phyloP scores from a whole-genome alignment of 2,329 filamentous ascomycete species.

The Catunica adiposa region DNA sequence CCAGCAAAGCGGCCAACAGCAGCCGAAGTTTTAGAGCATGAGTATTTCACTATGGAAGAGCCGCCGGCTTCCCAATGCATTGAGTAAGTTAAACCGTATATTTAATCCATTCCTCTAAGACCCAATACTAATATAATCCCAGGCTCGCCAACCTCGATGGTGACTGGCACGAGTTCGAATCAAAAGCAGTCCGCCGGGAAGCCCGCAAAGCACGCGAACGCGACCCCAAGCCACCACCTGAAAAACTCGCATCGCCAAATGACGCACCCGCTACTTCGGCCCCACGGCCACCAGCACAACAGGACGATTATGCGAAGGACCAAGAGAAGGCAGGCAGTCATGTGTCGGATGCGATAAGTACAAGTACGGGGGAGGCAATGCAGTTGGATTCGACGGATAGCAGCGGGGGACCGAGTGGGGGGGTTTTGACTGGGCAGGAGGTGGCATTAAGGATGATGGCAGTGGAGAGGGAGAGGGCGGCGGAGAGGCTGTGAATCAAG shows the following conservation, averaged over 20 bases:
- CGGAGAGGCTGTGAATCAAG: neutral
- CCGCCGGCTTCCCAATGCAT: constrained; percentile 60
- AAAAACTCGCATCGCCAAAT: neutral
- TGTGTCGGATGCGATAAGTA: neutral
- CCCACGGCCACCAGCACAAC: neutral
- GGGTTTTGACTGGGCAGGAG: neutral
- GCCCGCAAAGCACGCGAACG: constrained; percentile 45
- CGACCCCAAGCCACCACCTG: neutral
- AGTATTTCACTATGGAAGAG: constrained; percentile 75
- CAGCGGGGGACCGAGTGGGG: neutral
- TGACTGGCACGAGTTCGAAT: constrained; percentile 98
- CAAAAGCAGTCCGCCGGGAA: constrained; percentile 81
- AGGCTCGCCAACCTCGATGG: constrained; percentile 68
- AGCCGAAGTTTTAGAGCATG: constrained; percentile 66
- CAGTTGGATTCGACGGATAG: constrained; percentile 3
- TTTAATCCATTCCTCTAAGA: neutral
- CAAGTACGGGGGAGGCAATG: constrained; percentile 2
- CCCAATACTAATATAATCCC: constrained; percentile 19
- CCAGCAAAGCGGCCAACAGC: constrained; percentile 70
- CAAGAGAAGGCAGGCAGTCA: neutral
- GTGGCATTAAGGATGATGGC: neutral
- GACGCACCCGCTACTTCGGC: neutral
- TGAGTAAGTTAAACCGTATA: constrained; percentile 43
- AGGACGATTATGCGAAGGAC: neutral
- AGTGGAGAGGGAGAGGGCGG: neutral